Base-by-base conservation (phyloP, 31 red algal genomes). In the Endocladia muricata region DNA sequence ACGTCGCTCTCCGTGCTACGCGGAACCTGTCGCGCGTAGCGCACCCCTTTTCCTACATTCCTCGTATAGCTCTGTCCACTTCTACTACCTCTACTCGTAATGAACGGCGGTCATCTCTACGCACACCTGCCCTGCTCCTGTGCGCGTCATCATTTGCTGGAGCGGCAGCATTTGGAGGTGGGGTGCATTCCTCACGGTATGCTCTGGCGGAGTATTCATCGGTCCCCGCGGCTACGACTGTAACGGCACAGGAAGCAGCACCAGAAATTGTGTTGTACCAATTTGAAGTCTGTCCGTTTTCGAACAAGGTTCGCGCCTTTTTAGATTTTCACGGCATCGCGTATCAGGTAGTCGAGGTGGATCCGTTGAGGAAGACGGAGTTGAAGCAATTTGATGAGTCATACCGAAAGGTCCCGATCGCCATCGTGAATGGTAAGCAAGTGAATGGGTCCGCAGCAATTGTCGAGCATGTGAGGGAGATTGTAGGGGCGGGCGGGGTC, bases 361-460 rank as follows among this genome's bases (percentile, higher is more conserved):
- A 99, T 86, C 96, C 96, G 21, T 43, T 99, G 11, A 56, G 85
- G 19, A 99, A 99, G 70, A 84, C 78, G 13, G 96, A 96, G 61
- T 68, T 99, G 2, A 75, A 78, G 69, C 36, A 60, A 21, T 86
- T 91, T 70, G 74, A 76, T 9, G 56, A 75, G n/a, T 38, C 65
- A 13, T 99, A 99, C 75, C 73, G 86, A 3, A 99, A 99, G 43
- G 96, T 99, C 26, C 96, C 96, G 25, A 88, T 99, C 37, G 92
- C 88, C 33, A 32, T 99, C 4, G 74, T 99, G 21, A 77, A 99
- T 48, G 96, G 86, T 0, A 15, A 78, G 70, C 96, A 99, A 61
- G 73, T 99, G 5, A 99, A 99, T 56, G 96, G 88, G n/a, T 93
- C 88, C 15, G 73, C 48, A 23, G 89, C 86, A 7, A 88, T 95